Evolutionary conservation across 73 alveolate species (phyloP).

Genomic region (Tetrahymena malaccensis): DNA sequence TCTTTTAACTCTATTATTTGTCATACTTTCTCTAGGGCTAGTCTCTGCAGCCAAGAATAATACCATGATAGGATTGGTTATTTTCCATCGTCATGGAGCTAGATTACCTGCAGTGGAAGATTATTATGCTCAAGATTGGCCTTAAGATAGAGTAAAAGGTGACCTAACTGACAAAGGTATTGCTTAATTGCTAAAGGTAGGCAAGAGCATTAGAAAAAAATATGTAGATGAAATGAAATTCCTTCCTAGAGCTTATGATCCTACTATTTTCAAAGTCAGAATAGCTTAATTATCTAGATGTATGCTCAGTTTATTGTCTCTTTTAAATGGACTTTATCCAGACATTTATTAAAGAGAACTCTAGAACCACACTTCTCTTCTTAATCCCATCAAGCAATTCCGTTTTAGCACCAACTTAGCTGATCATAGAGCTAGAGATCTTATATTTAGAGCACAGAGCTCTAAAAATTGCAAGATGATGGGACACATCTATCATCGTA

Average conservation of each 20-base stretch:
- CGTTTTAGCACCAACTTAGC: not conserved
- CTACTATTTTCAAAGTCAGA: not conserved
- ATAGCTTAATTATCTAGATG: not conserved
- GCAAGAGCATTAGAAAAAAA: not conserved
- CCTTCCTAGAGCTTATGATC: not conserved
- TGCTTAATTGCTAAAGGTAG: not conserved
- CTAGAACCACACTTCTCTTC: not conserved
- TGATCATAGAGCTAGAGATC: not conserved
- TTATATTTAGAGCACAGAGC: not conserved
- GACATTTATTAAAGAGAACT: not conserved
- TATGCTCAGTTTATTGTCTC: not conserved
- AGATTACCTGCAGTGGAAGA: not conserved
- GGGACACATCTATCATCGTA: not conserved
- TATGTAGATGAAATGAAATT: not conserved
- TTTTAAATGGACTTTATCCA: not conserved
- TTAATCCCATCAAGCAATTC: not conserved
- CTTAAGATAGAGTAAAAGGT: not conserved
- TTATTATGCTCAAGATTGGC: not conserved
- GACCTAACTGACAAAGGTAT: not conserved
- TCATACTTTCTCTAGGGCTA: not conserved
- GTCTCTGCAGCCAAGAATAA: not conserved
- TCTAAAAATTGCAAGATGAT: not conserved
- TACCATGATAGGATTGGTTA: not conserved
- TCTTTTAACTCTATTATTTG: not conserved
- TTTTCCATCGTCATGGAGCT: not conserved